These are phyloP conservation scores for Neurospora sp. DNA, from an alignment of 495 filamentous ascomycete species.

Conservation along the genomic window DNA sequence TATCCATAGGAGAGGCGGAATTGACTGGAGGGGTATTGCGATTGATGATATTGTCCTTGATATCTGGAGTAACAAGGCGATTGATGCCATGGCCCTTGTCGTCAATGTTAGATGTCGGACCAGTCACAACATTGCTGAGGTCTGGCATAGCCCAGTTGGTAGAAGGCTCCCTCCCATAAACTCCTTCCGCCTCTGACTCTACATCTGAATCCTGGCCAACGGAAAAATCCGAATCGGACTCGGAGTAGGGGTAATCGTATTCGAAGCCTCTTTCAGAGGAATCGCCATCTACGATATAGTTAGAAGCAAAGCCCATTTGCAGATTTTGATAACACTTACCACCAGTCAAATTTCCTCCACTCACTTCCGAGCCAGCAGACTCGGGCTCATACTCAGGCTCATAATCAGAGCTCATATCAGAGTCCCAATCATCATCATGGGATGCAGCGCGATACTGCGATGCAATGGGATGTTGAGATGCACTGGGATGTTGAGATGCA, in stretches of 20 bases:
- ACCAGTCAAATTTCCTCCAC: conserved; percentile 2
- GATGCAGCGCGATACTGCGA: neutral
- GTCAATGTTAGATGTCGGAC: neutral
- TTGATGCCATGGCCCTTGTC: neutral
- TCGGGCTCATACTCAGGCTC: conserved; percentile 9
- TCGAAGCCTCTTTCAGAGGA: neutral
- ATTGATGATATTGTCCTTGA: neutral
- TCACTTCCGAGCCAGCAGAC: conserved; percentile 13
- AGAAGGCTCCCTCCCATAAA: neutral
- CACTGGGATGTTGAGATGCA: neutral
- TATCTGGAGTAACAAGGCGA: neutral
- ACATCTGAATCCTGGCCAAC: neutral
- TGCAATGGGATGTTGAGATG: neutral
- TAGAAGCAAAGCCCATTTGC: neutral
- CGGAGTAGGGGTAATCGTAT: neutral
- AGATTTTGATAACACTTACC: neutral
- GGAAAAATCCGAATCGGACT: neutral
- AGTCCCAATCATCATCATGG: neutral
- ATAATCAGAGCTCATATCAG: neutral
- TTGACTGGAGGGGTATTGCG: neutral
- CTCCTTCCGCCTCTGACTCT: neutral
- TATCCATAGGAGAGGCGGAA: conserved; percentile 1
- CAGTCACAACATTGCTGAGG: neutral
- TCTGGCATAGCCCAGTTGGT: neutral
- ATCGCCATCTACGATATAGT: neutral